A percentile compares a stretch with the other conserved stretches of the same genome.
Conservation (phyloP, 176 grass and related monocot species). For the Rhipidocladum racemiflorum region DNA sequence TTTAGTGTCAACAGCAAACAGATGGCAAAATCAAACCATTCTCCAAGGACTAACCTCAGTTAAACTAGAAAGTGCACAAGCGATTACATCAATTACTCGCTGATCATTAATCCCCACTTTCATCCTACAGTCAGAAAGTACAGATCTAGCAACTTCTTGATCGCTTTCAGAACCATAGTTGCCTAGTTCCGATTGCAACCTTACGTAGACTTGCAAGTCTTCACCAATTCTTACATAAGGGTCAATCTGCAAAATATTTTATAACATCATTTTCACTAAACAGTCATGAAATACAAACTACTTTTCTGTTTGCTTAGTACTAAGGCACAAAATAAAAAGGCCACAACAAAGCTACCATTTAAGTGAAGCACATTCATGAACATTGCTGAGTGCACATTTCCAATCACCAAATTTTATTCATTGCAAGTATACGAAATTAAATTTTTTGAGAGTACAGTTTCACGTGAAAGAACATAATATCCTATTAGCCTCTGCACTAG, state of each 20-base stretch:
- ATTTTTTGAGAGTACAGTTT: background rate
- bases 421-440: background rate
- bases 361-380: background rate
- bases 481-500: background rate
- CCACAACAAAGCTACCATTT: background rate
- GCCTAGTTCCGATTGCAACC: slow-evolving; percentile 70
- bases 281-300: slow-evolving; percentile 2
- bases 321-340: background rate
- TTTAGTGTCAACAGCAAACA: slow-evolving; percentile 23
- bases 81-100: slow-evolving; percentile 62
- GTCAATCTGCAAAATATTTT: slow-evolving; percentile 62
- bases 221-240: slow-evolving; percentile 88
- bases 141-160: slow-evolving; percentile 58
- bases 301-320: slow-evolving; percentile 20
- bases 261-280: slow-evolving; percentile 23
- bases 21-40: background rate
- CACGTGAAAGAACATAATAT: slow-evolving; percentile 15
- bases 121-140: slow-evolving; percentile 56
- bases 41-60: slow-evolving; percentile 53
- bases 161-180: slow-evolving; percentile 75
- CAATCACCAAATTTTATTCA: background rate
- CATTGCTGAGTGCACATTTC: background rate
- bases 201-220: slow-evolving; percentile 85
- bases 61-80: slow-evolving; percentile 51
- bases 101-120: slow-evolving; percentile 50